Evolutionary conservation across 345 rosid species (phyloP).

Genomic region (Salix suchowensis): DNA sequence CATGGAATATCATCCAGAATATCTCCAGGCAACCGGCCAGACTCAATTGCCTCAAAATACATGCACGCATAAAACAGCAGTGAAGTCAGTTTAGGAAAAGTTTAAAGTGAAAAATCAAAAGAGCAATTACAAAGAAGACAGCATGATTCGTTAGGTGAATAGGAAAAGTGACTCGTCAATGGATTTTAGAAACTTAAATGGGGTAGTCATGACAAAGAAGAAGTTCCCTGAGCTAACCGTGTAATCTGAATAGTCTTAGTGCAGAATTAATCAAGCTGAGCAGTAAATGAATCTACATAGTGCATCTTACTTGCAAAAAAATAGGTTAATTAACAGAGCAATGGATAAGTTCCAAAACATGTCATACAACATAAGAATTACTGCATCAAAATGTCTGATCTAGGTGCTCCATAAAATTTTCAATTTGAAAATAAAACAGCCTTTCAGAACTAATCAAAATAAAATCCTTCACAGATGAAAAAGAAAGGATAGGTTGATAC

Average conservation of each 20-base stretch:
- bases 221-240: neutral
- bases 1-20: constrained; percentile 66
- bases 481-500: constrained; percentile 11
- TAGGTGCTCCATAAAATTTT: neutral
- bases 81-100: neutral
- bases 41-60: constrained; percentile 71
- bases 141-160: neutral
- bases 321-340: neutral
- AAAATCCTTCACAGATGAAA: neutral
- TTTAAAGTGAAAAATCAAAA: neutral
- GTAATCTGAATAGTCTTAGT: neutral
- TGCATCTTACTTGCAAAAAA: neutral
- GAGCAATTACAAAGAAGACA: neutral
- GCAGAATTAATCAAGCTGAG: neutral
- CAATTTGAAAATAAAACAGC: neutral
- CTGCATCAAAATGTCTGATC: neutral
- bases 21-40: constrained; percentile 85
- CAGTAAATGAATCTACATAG: neutral
- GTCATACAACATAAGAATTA: neutral
- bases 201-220: neutral
- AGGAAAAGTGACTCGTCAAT: neutral
- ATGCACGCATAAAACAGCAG: neutral
- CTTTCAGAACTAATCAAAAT: neutral
- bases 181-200: neutral
- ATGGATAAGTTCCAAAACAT: neutral